A percentile compares a stretch with the other conserved stretches of the same genome.
Evolutionary conservation across 352 stramenopile genomes (phyloP).

Genomic region (Ophiocytium majus): DNA sequence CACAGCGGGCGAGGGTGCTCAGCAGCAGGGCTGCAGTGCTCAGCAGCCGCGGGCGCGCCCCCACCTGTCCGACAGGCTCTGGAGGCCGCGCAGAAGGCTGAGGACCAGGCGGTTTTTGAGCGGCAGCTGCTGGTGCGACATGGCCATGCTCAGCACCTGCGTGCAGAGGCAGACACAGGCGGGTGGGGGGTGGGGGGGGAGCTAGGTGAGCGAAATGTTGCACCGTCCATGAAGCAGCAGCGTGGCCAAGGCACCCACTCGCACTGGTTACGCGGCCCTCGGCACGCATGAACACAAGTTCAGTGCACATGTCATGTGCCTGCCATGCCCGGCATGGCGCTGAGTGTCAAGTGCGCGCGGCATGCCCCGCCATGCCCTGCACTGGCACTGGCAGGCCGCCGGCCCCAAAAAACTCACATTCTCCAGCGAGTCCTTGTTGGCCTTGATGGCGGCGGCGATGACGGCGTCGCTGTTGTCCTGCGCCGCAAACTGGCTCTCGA

Average conservation of each 20-base stretch:
- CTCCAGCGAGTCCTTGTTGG: constrained; percentile 37
- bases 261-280: not conserved
- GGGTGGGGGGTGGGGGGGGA: too few relatives aligned
- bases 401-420: constrained; percentile 15
- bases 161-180: constrained; percentile 62
- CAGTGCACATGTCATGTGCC: too few relatives aligned
- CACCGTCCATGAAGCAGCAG: too few relatives aligned
- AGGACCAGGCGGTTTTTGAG: constrained; percentile 61
- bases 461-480: constrained; percentile 65
- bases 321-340: too few relatives aligned
- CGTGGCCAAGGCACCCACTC: not conserved
- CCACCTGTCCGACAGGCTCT: constrained; percentile 64
- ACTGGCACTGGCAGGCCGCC: not conserved
- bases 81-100: constrained; percentile 68
- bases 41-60: too few relatives aligned
- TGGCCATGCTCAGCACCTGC: constrained; percentile 65
- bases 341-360: too few relatives aligned
- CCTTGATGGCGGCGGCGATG: constrained; percentile 44
- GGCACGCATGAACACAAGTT: constrained; percentile 70
- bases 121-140: constrained; percentile 64
- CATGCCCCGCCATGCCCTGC: too few relatives aligned
- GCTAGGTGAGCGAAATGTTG: too few relatives aligned
- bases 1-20: not conserved
- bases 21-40: too few relatives aligned
- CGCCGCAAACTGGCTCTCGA: constrained; percentile 68